Evolutionary conservation across 345 rosid genomes (phyloP), one percentile per base, ranked within the genome.

Genomic region (Pistacia atlantica): DNA sequence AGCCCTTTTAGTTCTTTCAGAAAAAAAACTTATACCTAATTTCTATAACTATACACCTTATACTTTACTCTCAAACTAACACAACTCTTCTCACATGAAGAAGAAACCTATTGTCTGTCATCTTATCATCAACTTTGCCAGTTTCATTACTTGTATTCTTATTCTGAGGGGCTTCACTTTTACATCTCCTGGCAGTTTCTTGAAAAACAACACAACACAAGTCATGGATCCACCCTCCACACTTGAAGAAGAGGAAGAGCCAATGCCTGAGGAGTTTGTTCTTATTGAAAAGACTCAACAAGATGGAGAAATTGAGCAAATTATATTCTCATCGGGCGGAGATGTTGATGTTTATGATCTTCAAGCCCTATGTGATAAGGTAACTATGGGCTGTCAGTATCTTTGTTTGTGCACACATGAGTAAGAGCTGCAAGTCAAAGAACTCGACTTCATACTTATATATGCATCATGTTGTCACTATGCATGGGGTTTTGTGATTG

Each of bases 301-400:
- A 71, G 92, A 93, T 84, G 98, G 99, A 33, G 79, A 79, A 72
- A 73, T 85, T 67, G 99, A 95, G 80, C 90, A 90, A 75, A 92
- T 95, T 65, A 80, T 93, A 78, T 95, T 93, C 83, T 93, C 98
- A 66, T 93, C 95, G 1, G 97, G 96, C 64, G 99, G 96, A 78
- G 91, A 90, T 62, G 87, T 95, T 83, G 97, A 95, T 86, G 79
- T 95, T 16, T 90, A 92, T 89, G 98, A 95, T 85, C 98, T 95
- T 79, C 90, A 95, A 85, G 75, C 90, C 66, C 87, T 95, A 18
- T 95, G 99, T 81, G 98, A 95, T 73, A 92, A 93, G 97, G 98
- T 93, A 73, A 45, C 6, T 65, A 3, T 71, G 37, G 55, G 17
- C 67, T 66, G 5, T 56, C 25, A 17, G 58, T 12, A 31, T 11